Evolutionary conservation across 225 moss, liverwort and hornwort species (phyloP).

Genomic region (Rhytidiadelphus loreus): DNA sequence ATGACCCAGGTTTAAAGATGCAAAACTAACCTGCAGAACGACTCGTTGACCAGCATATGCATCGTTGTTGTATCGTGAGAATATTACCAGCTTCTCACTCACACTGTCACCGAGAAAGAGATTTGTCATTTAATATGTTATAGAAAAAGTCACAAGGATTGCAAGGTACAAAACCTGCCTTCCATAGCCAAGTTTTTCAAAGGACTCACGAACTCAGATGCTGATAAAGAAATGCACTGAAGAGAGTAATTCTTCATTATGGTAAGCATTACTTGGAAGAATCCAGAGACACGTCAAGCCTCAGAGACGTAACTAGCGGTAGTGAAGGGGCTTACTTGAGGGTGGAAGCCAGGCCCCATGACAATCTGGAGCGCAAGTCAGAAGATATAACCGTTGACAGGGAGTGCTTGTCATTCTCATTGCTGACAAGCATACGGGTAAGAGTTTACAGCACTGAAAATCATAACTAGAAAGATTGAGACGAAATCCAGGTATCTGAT

Average conservation of each 20-base stretch:
- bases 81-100: slow-evolving; percentile 33
- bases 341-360: slow-evolving; percentile 48
- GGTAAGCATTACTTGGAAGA: background rate
- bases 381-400: slow-evolving; percentile 45
- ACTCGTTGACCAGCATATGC: slow-evolving; percentile 42
- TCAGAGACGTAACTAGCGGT: background rate
- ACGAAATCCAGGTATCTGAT: background rate
- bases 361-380: slow-evolving; percentile 33
- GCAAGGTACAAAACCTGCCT: background rate
- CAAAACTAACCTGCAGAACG: slow-evolving; percentile 30
- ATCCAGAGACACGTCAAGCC: background rate
- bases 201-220: background rate
- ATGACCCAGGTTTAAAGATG: background rate
- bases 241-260: background rate
- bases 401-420: slow-evolving; percentile 33
- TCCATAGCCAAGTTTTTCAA: background rate
- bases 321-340: slow-evolving; percentile 19
- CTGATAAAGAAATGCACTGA: background rate
- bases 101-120: slow-evolving; percentile 25
- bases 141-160: background rate
- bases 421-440: slow-evolving; percentile 4
- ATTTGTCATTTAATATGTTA: background rate
- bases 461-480: background rate
- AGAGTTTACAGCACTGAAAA: background rate
- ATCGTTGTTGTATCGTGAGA: slow-evolving; percentile 45